Evolutionary conservation across 768 basidiomycete species (phyloP), one percentile per base, ranked within the genome.

Genomic region (Podaxis mareebaensis): DNA sequence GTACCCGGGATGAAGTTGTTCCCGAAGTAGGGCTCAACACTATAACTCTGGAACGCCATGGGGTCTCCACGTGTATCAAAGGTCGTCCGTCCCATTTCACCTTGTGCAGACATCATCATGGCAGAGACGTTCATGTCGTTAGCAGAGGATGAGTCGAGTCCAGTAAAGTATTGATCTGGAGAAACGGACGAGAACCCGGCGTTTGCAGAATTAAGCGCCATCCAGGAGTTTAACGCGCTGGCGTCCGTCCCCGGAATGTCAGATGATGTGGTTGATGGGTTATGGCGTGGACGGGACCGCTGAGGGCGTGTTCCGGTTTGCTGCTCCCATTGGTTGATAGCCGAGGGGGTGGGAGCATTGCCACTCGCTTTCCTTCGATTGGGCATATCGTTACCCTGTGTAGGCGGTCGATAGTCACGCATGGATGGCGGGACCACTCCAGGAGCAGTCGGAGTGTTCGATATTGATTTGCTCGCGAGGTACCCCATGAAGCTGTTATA

Each of bases 401-500:
- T 63, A 48, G 54, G 61, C 10, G 61, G 54, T 57, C 48, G 44
- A 30, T 63, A 63, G 54, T 63, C 33, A 7, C 44, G 28, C 61
- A 62, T 62, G 42, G 61, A 57, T n/a, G 61, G 46, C 24, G 58
- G 51, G 22, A 66, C 24, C 13, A 53, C 38, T 46, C 52, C 60
- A 36, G 61, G 61, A 56, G 65, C 20, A 39, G 48, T 13, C 13
- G 65, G 49, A 33, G 59, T 54, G 26, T 64, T 65, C 3, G 63
- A 55, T n/a, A 69, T 40, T 3, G 70, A 61, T 28, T 61, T 66
- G 38, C 60, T 65, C 3, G 70, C 66, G 42, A 67, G 64, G 52
- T 73, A 71, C 10, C 66, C 70, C 70, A 69, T 61, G 61, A 70
- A 69, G 42, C 55, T 66, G 53, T 65, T 66, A 51, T 69, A 70